A percentile compares a stretch with the other conserved stretches of the same genome.
Evolutionary conservation across 768 basidiomycete genomes (phyloP).

Genomic region (Phylloporus sp.): DNA sequence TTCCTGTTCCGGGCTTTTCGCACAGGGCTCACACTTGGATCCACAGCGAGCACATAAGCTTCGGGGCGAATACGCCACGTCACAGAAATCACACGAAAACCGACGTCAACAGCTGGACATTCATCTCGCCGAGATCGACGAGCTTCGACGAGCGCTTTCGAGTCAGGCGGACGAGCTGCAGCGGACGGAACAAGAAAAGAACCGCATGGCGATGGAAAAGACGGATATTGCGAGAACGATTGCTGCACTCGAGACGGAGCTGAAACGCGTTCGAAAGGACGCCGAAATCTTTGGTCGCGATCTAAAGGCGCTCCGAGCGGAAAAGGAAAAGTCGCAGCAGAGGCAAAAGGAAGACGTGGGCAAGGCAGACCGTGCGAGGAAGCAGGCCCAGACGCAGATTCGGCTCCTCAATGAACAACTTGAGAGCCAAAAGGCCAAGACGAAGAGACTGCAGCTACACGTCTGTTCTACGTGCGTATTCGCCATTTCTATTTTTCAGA

Average conservation of each 20-base stretch:
- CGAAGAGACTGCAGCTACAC: conserved; percentile 44
- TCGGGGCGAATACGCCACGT: conserved; percentile 53
- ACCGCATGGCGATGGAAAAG: conserved; percentile 57
- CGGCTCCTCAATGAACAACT: conserved; percentile 63
- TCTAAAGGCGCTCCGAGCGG: conserved; percentile 56
- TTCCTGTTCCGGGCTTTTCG: not conserved
- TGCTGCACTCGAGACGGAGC: conserved; percentile 64
- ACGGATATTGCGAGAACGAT: conserved; percentile 62
- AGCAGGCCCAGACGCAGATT: conserved; percentile 63
- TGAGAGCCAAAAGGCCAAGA: conserved; percentile 43
- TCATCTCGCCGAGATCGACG: conserved; percentile 67
- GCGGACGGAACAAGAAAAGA: conserved; percentile 57
- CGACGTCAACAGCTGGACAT: conserved; percentile 71
- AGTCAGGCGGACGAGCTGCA: conserved; percentile 59
- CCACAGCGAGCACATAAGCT: conserved; percentile 57
- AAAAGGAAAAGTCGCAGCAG: conserved; percentile 60
- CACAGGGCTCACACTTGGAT: not conserved
- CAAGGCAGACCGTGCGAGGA: conserved; percentile 58
- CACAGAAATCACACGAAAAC: conserved; percentile 64
- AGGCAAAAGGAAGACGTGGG: conserved; percentile 51
- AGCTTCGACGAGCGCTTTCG: conserved; percentile 63
- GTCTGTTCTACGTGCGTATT: conserved; percentile 54
- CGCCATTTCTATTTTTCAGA: not conserved
- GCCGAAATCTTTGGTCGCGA: conserved; percentile 78
- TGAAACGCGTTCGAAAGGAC: conserved; percentile 67